A percentile compares a stretch with the other conserved stretches of the same genome.
Evolutionary conservation across 257 asterid genomes (phyloP).

Genomic region (Linderniella brevidens): DNA sequence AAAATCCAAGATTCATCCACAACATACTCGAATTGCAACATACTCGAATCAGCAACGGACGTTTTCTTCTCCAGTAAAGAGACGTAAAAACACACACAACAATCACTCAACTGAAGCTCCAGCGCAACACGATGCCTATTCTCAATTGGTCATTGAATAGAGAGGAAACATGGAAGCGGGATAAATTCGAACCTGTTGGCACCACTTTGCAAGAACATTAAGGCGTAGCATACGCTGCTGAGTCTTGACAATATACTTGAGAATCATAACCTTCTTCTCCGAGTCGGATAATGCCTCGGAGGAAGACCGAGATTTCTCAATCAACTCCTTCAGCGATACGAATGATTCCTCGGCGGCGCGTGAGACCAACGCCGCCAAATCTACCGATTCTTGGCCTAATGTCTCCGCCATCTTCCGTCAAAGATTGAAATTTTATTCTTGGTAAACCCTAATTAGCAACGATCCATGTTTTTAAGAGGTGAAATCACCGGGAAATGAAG

Average conservation of each 20-base stretch:
- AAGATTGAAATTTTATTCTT: too few relatives aligned
- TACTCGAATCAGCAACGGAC: too few relatives aligned
- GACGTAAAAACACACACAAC: constrained; percentile 3
- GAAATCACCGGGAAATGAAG: too few relatives aligned
- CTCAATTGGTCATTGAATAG: background rate
- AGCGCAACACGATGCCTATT: background rate
- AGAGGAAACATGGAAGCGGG: background rate
- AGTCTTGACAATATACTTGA: constrained; percentile 81
- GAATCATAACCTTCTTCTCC: constrained; percentile 82
- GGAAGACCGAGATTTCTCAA: constrained; percentile 58
- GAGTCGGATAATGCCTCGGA: constrained; percentile 53
- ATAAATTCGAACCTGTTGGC: constrained; percentile 45
- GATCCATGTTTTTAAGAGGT: too few relatives aligned
- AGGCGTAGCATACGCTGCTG: constrained; percentile 98
- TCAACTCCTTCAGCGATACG: constrained; percentile 56
- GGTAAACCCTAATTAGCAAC: too few relatives aligned
- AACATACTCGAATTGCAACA: too few relatives aligned
- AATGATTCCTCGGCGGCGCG: constrained; percentile 85
- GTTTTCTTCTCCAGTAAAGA: background rate
- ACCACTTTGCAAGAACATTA: constrained; percentile 97
- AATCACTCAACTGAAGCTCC: constrained; percentile 1
- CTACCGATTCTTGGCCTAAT: constrained; percentile 66
- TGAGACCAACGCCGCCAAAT: constrained; percentile 62
- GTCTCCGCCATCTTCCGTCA: constrained; percentile 47
- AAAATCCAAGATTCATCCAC: too few relatives aligned